A percentile compares a stretch with the other conserved stretches of the same genome.
Conservation (phyloP, 176 grass and related monocot species). For the Pontederia paniculata region DNA sequence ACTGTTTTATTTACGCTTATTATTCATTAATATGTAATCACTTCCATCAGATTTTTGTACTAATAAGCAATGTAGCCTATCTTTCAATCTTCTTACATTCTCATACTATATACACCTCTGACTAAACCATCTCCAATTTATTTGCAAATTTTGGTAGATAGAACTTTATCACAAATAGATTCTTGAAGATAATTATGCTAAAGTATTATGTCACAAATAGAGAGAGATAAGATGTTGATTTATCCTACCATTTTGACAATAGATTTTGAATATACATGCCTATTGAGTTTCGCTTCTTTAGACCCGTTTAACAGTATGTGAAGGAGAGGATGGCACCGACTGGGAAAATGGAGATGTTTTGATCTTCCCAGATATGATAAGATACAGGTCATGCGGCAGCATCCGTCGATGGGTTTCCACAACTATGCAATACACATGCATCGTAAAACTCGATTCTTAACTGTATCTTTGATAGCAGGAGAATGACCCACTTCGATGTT, state of each 20-base stretch:
- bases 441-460: not conserved
- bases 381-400: slow-evolving; percentile 10
- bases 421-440: not conserved
- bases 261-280: not conserved
- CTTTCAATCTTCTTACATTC: too few species aligned
- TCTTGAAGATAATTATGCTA: too few species aligned
- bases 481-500: slow-evolving; percentile 80
- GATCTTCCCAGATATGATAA: slow-evolving; percentile 28
- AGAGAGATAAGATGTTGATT: too few species aligned
- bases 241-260: not conserved
- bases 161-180: too few species aligned
- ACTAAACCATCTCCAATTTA: too few species aligned
- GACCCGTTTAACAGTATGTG: slow-evolving; percentile 19
- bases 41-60: too few species aligned
- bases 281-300: not conserved
- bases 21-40: too few species aligned
- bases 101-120: too few species aligned
- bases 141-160: too few species aligned
- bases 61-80: too few species aligned
- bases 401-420: slow-evolving; percentile 1
- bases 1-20: too few species aligned
- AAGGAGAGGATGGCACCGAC: slow-evolving; percentile 22
- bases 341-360: slow-evolving; percentile 22
- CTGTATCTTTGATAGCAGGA: slow-evolving; percentile 24
- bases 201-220: too few species aligned